Base-by-base conservation (phyloP, 208 protist species). In the Trypanosoma vivax region DNA sequence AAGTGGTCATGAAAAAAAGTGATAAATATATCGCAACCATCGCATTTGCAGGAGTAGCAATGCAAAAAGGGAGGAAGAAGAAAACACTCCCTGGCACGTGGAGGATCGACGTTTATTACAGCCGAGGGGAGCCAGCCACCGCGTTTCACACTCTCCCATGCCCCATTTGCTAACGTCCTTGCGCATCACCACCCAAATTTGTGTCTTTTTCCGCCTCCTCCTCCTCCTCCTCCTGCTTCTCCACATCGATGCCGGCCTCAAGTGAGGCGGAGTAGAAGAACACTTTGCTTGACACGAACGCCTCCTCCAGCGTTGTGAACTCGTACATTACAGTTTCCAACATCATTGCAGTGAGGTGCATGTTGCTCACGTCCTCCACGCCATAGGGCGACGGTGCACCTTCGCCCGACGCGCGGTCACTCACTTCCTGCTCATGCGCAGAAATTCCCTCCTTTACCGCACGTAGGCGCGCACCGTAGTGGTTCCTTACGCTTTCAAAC, bases 401-500 rank as follows among this genome's bases (percentile, higher is more conserved):
- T n/a, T n/a, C 10, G 18, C 49, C 48, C 3, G 38, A 39, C 35
- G 42, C 48, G 4, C 18, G 24, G 4, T 43, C 60, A 34, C 38
- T 60, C 42, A 21, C 23, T 18, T 55, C 46, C 23, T 56, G 47
- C 13, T 54, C 41, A 25, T 52, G 56, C 47, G 65, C 51, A 34
- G 61, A 41, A 50, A 81, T 73, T 16, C 55, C 51, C 19, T 65
- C 37, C 21, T 60, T 43, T 30, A 73, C 66, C 1, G 41, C 45
- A 11, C 46, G 31, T 21, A 70, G 60, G 23, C 70, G 59, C 28
- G 35, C 43, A 21, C 37, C 48, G 28, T 79, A 83, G 59, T 65
- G 60, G 21, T 76, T 56, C n/a, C 43, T 30, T 13, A 74, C 53
- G 35, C 52, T 55, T 16, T 97, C 79, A 57, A 97, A 98, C 96